phyloP scores from a whole-genome alignment of 176 grass and related monocot species.

The Carex scoparia region DNA sequence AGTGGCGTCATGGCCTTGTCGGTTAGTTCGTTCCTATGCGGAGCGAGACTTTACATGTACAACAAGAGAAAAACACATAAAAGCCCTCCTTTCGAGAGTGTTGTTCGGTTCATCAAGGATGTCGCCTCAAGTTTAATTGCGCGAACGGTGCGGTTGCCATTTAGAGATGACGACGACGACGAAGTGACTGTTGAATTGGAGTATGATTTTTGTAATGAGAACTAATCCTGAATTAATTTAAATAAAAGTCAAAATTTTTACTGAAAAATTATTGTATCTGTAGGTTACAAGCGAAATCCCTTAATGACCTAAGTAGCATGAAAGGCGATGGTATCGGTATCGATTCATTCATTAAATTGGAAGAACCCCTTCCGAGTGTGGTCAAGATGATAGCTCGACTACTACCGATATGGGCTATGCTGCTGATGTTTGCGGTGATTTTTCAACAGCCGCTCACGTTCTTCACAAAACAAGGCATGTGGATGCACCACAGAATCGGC shows the following conservation, averaged over 20 bases:
- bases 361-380: constrained; percentile 35
- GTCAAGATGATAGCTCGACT: constrained; percentile 47
- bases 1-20: constrained; percentile 55
- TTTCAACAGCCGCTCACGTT: constrained; percentile 90
- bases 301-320: constrained; percentile 15
- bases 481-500: constrained; percentile 67
- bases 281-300: constrained; percentile 60
- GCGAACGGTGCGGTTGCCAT: constrained; percentile 27
- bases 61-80: constrained; percentile 20
- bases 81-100: constrained; percentile 1
- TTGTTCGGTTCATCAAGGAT: constrained; percentile 40
- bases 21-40: constrained; percentile 49
- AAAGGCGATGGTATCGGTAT: not conserved
- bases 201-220: constrained; percentile 28
- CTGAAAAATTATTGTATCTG: not conserved
- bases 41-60: constrained; percentile 51
- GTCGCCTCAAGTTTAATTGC: not conserved
- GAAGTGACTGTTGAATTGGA: constrained; percentile 39
- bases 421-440: constrained; percentile 85
- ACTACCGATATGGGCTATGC: constrained; percentile 62
- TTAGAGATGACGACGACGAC: constrained; percentile 31
- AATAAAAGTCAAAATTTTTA: not conserved
- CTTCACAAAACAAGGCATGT: constrained; percentile 86
- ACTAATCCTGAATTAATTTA: not conserved
- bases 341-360: not conserved